phyloP scores from a whole-genome alignment of 2,329 filamentous ascomycete genomes.

The Fusarium anguioides region DNA sequence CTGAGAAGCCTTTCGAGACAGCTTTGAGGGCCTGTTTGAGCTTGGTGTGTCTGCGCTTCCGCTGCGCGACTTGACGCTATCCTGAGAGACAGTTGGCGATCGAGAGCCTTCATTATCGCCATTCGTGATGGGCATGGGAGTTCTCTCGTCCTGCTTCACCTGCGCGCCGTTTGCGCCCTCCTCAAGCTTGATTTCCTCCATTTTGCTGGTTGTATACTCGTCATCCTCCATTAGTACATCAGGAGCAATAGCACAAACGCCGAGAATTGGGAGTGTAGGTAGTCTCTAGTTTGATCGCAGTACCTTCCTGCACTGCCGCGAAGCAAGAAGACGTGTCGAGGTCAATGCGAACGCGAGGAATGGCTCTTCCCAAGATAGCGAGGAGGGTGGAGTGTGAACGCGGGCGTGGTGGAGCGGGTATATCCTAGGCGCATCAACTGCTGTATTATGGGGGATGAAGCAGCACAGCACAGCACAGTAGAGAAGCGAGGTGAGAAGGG shows the following conservation, averaged over 20 bases:
- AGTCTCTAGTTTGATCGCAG: conserved; percentile 13
- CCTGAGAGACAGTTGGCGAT: conserved; percentile 58
- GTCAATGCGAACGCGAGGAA: conserved; percentile 37
- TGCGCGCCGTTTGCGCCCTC: conserved; percentile 53
- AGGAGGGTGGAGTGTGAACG: conserved; percentile 43
- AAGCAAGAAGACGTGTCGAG: conserved; percentile 26
- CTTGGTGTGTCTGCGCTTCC: conserved; percentile 62
- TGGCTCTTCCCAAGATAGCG: conserved; percentile 41
- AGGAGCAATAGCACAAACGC: conserved; percentile 32
- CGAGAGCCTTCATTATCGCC: conserved; percentile 42
- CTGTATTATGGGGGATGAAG: conserved; percentile 25
- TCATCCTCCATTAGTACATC: conserved; percentile 56
- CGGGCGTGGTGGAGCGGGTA: conserved; percentile 44
- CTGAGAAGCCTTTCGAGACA: conserved; percentile 78
- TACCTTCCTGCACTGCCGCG: conserved; percentile 14
- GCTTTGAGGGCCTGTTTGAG: conserved; percentile 71
- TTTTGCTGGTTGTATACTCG: conserved; percentile 53
- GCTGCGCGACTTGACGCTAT: conserved; percentile 59
- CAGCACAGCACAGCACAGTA: conserved; percentile 14
- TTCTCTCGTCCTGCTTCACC: conserved; percentile 56
- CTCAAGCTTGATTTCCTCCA: conserved; percentile 60
- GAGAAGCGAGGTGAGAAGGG: conserved; percentile 17
- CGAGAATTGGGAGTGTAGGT: conserved; percentile 5
- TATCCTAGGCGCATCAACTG: conserved; percentile 36
- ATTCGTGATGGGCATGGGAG: conserved; percentile 53